Base-by-base conservation (phyloP, 1,139 yeast genomes). In the Candida neerlandica region DNA sequence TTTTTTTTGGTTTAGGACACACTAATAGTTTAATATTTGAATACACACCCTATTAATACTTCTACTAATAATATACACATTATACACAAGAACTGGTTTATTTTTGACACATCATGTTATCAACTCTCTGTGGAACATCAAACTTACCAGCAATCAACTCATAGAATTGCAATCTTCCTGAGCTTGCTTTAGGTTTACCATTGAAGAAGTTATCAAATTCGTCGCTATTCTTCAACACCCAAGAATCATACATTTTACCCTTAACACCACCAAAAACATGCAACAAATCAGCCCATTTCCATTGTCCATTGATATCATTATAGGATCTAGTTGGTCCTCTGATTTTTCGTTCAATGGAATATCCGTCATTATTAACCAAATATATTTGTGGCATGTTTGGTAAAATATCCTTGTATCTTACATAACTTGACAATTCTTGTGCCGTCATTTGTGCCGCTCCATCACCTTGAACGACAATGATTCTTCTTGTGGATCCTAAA, bases 371-470 rank as follows among this genome's bases (percentile, higher is more conserved):
- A 70, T 90, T 91, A 67, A 89, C 72, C 50, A 90, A 65, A 56
- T 89, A 75, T 27, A 91, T 76, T 43, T 85, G 79, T 19, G 92
- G 87, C 48, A 51, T 52, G 37, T 49, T 52, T 7, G 65, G 61
- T 11, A 48, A 49, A 15, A 79, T 78, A 33, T 85, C 72, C 26
- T 77, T 73, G 56, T 80, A 75, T 50, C 91, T 78, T 44, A 86
- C 67, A 63, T 79, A 84, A 23, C 89, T 82, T 1, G 94, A 82
- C 44, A 89, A 68, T 64, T 90, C 97, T 66, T 86, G 92, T 43
- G 86, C 77, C 1, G 96, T 89, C 96, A 90, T 87, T 69, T 89
- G 96, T 1, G 96, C 90, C 7, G 95, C 85, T 2, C 97, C 97
- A 62, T 91, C 97, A 45, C 97, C 97, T 71, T 87, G 91, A 26